Conservation (phyloP, 306 rosid genomes). For the Casuarina glauca region DNA sequence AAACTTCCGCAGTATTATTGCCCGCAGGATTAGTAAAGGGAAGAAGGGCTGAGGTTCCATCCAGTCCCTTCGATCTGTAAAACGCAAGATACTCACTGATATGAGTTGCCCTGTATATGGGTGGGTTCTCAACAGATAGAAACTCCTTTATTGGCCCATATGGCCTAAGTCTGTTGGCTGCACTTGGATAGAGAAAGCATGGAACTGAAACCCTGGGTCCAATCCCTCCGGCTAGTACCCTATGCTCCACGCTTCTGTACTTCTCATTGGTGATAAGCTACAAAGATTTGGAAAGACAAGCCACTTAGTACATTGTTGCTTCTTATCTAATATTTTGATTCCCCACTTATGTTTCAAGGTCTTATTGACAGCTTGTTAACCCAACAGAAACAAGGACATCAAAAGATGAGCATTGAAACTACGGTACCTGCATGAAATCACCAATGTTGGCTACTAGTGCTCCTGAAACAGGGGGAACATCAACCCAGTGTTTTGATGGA, state of each 20-base stretch:
- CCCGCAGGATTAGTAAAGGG: slow-evolving; percentile 30
- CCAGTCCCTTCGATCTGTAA: slow-evolving; percentile 64
- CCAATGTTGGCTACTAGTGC: slow-evolving; percentile 73
- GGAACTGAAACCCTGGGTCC: slow-evolving; percentile 76
- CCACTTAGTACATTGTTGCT: neutral
- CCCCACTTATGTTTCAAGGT: too few species aligned
- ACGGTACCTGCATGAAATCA: slow-evolving; percentile 69
- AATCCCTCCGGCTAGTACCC: slow-evolving; percentile 53
- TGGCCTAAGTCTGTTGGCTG: slow-evolving; percentile 29
- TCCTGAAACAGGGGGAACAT: slow-evolving; percentile 51
- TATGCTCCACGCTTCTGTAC: slow-evolving; percentile 72
- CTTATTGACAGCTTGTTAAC: neutral
- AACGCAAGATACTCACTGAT: slow-evolving; percentile 52
- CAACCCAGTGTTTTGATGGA: slow-evolving; percentile 68
- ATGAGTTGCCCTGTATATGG: slow-evolving; percentile 57
- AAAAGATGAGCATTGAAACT: neutral
- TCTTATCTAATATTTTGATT: too few species aligned
- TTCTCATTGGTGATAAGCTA: slow-evolving; percentile 79
- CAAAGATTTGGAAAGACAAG: neutral
- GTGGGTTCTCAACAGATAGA: slow-evolving; percentile 42
- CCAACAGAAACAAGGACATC: neutral
- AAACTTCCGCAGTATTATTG: neutral
- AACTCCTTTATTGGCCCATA: slow-evolving; percentile 64
- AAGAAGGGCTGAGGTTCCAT: slow-evolving; percentile 61
- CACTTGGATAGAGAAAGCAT: slow-evolving; percentile 67